phyloP scores from a whole-genome alignment of 768 basidiomycete species.

The Phanerodontia chrysosporium region DNA sequence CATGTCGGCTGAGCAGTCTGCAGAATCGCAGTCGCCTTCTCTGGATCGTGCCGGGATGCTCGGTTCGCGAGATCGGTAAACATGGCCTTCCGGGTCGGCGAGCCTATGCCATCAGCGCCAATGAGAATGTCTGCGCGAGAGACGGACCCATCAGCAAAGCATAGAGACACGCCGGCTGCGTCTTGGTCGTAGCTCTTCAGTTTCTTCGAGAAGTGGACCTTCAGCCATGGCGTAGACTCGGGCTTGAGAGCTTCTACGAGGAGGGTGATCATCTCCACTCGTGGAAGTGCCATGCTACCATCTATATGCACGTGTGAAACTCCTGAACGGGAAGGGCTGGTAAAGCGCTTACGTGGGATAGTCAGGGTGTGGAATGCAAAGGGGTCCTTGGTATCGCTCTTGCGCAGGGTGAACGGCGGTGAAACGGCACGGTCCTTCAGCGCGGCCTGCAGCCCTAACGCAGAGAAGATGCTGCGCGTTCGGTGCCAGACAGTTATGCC shows the following conservation, averaged over 20 bases:
- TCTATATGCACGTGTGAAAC: background rate
- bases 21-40: background rate
- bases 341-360: background rate
- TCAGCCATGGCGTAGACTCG: background rate
- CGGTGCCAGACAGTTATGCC: too few species aligned
- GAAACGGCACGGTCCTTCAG: too few species aligned
- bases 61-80: background rate
- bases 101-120: slow-evolving; percentile 24
- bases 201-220: slow-evolving; percentile 12
- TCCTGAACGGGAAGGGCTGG: too few species aligned
- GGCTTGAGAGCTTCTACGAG: background rate
- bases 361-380: background rate
- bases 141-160: slow-evolving; percentile 23
- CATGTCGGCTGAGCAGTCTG: background rate
- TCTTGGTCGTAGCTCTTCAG: slow-evolving; percentile 12
- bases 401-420: background rate
- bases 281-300: background rate
- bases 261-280: background rate
- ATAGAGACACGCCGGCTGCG: slow-evolving; percentile 7
- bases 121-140: slow-evolving; percentile 22
- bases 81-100: slow-evolving; percentile 10
- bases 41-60: background rate
- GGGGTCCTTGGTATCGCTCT: background rate
- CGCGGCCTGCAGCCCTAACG: too few species aligned
- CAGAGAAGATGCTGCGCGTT: too few species aligned